Evolutionary conservation across 2,329 filamentous ascomycete genomes (phyloP).

Genomic region (Emmonsiellopsis sp.): DNA sequence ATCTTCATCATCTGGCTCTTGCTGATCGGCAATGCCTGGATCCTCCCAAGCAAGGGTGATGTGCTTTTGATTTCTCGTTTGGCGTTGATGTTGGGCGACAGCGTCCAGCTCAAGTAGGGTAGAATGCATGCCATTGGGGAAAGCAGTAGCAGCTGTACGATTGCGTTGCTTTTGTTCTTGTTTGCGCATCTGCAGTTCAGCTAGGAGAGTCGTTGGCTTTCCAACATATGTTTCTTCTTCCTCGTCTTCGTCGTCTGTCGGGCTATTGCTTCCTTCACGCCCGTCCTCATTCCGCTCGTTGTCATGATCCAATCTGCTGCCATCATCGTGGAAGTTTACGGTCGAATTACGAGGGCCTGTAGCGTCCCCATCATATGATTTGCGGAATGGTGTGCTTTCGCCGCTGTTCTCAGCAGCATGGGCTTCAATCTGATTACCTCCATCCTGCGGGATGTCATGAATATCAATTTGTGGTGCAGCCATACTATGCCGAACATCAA

Average conservation of each 20-base stretch:
- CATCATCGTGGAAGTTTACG: constrained; percentile 3
- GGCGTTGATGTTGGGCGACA: constrained; percentile 74
- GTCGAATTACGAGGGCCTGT: neutral
- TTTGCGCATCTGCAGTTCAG: constrained; percentile 85
- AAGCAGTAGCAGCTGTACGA: constrained; percentile 52
- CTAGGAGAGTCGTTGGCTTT: constrained; percentile 78
- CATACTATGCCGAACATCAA: constrained; percentile 12
- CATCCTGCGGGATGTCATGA: constrained; percentile 7
- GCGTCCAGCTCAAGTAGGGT: constrained; percentile 86
- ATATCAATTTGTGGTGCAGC: constrained; percentile 11
- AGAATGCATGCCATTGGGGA: constrained; percentile 73
- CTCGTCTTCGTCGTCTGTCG: constrained; percentile 25
- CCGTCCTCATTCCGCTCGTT: constrained; percentile 14
- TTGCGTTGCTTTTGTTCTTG: constrained; percentile 76
- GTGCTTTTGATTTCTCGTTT: constrained; percentile 61
- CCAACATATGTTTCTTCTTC: constrained; percentile 47
- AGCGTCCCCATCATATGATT: constrained; percentile 12
- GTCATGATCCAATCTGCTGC: constrained; percentile 10
- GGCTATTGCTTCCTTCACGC: neutral
- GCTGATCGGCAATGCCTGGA: constrained; percentile 28
- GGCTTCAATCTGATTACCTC: constrained; percentile 12
- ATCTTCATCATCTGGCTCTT: constrained; percentile 62
- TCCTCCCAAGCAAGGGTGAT: constrained; percentile 85
- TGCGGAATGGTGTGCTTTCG: constrained; percentile 8
- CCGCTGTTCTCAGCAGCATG: constrained; percentile 12